A percentile compares a stretch with the other conserved stretches of the same genome.
These are phyloP conservation scores for Penicillium griseofulvum DNA, from an alignment of 2,329 filamentous ascomycete species.

Conservation along the genomic window DNA sequence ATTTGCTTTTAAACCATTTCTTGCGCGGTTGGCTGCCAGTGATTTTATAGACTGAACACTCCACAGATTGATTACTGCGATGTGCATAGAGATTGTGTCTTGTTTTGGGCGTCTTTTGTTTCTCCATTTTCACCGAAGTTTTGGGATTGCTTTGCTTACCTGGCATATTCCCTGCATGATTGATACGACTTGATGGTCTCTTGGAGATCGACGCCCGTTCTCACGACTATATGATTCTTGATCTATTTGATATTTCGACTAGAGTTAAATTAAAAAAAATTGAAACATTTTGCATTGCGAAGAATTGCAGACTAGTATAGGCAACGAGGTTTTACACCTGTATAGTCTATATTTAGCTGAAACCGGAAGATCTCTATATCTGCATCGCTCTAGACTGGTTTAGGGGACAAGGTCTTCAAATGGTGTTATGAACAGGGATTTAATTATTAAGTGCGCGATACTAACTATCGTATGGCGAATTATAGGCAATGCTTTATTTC, in stretches of 20 bases:
- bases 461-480: too few species aligned
- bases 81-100: constrained; percentile 21
- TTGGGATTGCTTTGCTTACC: constrained; percentile 6
- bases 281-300: background rate
- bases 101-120: background rate
- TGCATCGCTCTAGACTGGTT: too few species aligned
- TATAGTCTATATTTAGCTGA: too few species aligned
- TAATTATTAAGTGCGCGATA: too few species aligned
- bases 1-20: constrained; percentile 9
- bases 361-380: too few species aligned
- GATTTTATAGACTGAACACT: constrained; percentile 21
- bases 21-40: constrained; percentile 7
- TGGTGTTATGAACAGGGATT: too few species aligned
- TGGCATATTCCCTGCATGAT: constrained; percentile 13
- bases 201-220: background rate
- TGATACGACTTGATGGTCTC: constrained; percentile 16
- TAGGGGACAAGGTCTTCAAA: too few species aligned
- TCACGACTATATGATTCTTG: constrained; percentile 8
- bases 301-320: background rate
- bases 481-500: too few species aligned
- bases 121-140: background rate
- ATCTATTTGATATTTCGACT: background rate
- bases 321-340: too few species aligned
- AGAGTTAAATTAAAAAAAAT: constrained; percentile 5
- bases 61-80: constrained; percentile 8